phyloP scores from a whole-genome alignment of 129 eudicot genomes.

The Centrapalus pauciflorus region DNA sequence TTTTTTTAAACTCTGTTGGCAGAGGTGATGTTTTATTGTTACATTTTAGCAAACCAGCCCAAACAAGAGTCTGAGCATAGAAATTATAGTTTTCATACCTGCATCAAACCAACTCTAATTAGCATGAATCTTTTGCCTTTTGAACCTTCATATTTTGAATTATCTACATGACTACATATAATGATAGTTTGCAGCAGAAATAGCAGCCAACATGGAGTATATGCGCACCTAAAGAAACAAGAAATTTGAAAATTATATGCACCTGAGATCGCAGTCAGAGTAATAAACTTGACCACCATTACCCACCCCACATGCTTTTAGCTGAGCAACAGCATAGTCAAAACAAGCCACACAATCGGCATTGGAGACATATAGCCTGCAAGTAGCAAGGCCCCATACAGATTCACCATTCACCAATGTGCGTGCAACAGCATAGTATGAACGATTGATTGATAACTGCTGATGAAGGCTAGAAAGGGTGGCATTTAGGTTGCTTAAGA shows the following conservation, averaged over 20 bases:
- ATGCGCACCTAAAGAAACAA: not conserved
- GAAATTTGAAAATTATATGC: not conserved
- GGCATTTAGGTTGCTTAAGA: conserved; percentile 36
- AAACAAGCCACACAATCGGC: conserved; percentile 43
- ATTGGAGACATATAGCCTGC: conserved; percentile 40
- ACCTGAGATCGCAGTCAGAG: conserved; percentile 57
- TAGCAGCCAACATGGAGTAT: too few species aligned
- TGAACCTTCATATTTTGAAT: not conserved
- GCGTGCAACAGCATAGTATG: conserved; percentile 27
- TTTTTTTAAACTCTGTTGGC: conserved; percentile 24
- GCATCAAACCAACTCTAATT: not conserved
- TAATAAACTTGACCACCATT: conserved; percentile 39
- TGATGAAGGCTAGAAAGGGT: conserved; percentile 39
- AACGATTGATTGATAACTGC: conserved; percentile 21
- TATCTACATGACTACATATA: too few species aligned
- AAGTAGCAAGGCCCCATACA: conserved; percentile 38
- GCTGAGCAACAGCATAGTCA: conserved; percentile 34
- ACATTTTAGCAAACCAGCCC: conserved; percentile 28
- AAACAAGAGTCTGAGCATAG: not conserved
- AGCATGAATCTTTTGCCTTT: not conserved
- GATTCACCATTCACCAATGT: conserved; percentile 28
- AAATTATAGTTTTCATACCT: conserved; percentile 41
- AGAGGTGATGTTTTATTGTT: conserved; percentile 18
- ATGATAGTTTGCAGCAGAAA: not conserved
- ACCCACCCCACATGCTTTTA: conserved; percentile 25